Evolutionary conservation across 2,329 filamentous ascomycete species (phyloP), one percentile per base, ranked within the genome.

Genomic region (Tolypocladium amazonense): DNA sequence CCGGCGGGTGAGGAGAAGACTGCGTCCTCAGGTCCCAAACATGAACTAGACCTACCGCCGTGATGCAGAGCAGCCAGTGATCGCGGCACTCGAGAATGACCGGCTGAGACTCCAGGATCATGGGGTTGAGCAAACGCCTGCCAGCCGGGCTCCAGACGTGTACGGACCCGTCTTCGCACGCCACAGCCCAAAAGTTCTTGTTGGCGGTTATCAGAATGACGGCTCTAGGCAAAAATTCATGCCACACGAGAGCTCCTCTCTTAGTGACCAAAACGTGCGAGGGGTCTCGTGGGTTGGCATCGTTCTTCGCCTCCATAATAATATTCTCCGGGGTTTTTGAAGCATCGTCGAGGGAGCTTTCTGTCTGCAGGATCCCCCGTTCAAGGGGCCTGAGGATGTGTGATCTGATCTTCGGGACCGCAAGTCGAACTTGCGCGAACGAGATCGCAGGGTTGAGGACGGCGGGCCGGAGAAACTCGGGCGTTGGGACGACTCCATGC

Each of bases 101-200:
- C 0, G 94, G 90, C 67, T 97, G 92, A 2, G 93, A 87, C 75
- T 99, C 94, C 20, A 97, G 77, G 7, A 97, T 83, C 64, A 97
- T 81, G 5, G 92, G 87, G 68, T 90, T 96, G 59, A 96, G 79
- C 27, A 96, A 79, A 58, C 95, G 85, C 62, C 95, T 85, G 15
- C 94, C 94, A 18, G 92, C 91, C 1, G 93, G 91, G 1, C 92
- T 93, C 92, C 94, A 99, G 11, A 90, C 83, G 69, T 96, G 90
- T 9, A 99, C 72, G 23, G 87, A 90, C 20, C 92, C 94, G 69
- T 97, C 94, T 71, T 99, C 94, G 68, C 92, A 97, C 12, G 89
- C 92, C 20, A 88, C 93, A 0, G 90, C 88, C 89, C 94, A 99
- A 70, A 97, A 92, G 65, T 89, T 86, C 66, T 88, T 87, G 72